Conservation (phyloP, 192 early-diverging fungal species). For the Coemansia sp. region DNA sequence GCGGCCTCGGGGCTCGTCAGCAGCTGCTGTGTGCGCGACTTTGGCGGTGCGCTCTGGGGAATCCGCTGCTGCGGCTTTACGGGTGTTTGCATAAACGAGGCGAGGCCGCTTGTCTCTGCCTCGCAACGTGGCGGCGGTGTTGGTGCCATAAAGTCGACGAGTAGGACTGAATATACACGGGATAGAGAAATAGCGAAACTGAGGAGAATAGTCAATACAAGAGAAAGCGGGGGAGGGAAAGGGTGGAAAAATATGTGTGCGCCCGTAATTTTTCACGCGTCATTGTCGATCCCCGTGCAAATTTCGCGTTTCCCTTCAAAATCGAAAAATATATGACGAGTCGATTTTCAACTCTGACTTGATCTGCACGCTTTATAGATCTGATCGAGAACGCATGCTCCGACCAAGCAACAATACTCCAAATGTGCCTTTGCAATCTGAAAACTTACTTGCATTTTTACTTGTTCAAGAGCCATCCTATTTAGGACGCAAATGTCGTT, state of each 20-base stretch:
- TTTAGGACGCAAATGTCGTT: constrained; percentile 42
- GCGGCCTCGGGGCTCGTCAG: constrained; percentile 30
- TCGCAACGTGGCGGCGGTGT: neutral
- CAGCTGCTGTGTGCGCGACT: constrained; percentile 17
- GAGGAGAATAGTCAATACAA: neutral
- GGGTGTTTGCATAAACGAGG: neutral
- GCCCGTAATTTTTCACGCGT: neutral
- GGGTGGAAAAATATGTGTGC: constrained; percentile 1
- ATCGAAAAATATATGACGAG: too few species aligned
- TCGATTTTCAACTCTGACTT: neutral
- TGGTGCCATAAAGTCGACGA: neutral
- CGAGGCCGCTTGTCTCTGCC: neutral
- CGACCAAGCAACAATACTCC: too few species aligned
- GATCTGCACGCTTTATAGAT: neutral
- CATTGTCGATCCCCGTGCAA: constrained; percentile 4
- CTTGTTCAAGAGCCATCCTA: too few species aligned
- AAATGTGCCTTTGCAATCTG: too few species aligned
- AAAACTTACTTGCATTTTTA: too few species aligned
- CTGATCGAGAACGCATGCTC: too few species aligned
- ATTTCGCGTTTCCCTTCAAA: neutral
- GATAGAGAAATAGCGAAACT: neutral
- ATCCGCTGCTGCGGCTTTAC: constrained; percentile 4
- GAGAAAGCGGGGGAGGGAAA: constrained; percentile 1
- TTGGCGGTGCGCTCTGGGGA: constrained; percentile 33
- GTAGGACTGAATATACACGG: neutral